Base-by-base conservation (phyloP, 2,329 filamentous ascomycete species). In the Monilinia vaccinii-corymbosi region DNA sequence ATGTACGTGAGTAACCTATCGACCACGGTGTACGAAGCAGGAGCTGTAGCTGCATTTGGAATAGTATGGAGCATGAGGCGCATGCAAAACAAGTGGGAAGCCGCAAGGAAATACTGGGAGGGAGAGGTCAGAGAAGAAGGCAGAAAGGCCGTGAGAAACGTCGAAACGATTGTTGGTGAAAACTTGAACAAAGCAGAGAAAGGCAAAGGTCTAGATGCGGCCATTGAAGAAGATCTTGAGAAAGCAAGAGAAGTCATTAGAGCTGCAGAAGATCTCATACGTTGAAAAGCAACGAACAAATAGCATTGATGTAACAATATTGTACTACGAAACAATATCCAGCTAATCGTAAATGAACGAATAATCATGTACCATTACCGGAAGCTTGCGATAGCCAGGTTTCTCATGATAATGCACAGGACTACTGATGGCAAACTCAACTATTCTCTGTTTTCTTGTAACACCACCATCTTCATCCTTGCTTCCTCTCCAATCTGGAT, bases 101-200 rank as follows among this genome's bases (percentile, higher is more conserved):
- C 76, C 3, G 83, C 82, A 3, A 76, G 83, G 32, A 70, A 70
- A 8, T 85, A 81, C 68, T 87, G 84, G 84, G 81, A 87, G 69
- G 81, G 79, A 1, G 83, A 86, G 65, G 83, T 87, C n/a, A 77
- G 82, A 44, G 84, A 87, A 63, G 83, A 86, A 61, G 84, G 84
- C 1, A 79, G 84, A 65, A 85, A 85, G 71, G 81, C 83, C 6
- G 77, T 87, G 8, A 74, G 81, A 58, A 79, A 75, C 5, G 78
- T 80, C 2, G 84, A 86, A 70, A 73, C 76, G 48, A 80, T 77
- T 51, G 74, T 86, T 31, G 76, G 72, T 14, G 57, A 55, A 31
- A 55, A 55, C 13, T 25, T 60, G 23, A 60, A 60, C 28, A 44
- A 55, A 13, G 57, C 57, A 36, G 57, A 60, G 23, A 53, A 55